These are phyloP conservation scores for Stentor coeruleus DNA, from an alignment of 73 alveolate species.

Conservation along the genomic window DNA sequence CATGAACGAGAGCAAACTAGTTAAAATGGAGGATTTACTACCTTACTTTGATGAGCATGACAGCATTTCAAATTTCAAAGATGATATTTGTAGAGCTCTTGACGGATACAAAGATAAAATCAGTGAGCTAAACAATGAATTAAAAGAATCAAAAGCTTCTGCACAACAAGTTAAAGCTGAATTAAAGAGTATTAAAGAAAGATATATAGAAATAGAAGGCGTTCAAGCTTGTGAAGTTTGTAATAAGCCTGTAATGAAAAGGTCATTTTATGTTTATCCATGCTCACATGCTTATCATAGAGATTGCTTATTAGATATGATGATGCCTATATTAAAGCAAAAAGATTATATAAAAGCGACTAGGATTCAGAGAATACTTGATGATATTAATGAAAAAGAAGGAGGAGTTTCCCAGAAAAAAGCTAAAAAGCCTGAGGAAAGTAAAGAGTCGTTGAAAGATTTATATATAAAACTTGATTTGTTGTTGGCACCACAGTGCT, in stretches of 20 bases:
- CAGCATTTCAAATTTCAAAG: constrained; percentile 88
- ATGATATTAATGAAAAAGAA: background rate
- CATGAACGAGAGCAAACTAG: constrained; percentile 72
- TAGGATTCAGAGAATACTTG: background rate
- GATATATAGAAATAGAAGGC: constrained; percentile 76
- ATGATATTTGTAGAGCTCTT: constrained; percentile 89
- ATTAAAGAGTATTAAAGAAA: constrained; percentile 81
- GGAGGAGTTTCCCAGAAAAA: background rate
- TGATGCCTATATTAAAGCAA: background rate
- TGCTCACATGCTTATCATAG: constrained; percentile 91
- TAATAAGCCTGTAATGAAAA: constrained; percentile 47
- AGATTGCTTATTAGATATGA: constrained; percentile 29
- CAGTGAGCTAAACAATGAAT: constrained; percentile 76
- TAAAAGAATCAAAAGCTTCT: constrained; percentile 78
- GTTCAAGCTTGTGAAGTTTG: constrained; percentile 76
- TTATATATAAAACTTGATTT: background rate
- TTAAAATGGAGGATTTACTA: constrained; percentile 94
- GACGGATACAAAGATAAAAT: constrained; percentile 88
- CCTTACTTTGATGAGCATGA: constrained; percentile 91
- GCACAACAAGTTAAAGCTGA: constrained; percentile 87
- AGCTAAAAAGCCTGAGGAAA: background rate
- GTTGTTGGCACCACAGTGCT: constrained; percentile 18
- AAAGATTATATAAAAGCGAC: background rate
- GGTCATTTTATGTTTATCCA: constrained; percentile 80
- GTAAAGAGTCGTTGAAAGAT: constrained; percentile 5